Evolutionary conservation across 2,329 filamentous ascomycete species (phyloP).

Genomic region (Neoascochyta sp.): DNA sequence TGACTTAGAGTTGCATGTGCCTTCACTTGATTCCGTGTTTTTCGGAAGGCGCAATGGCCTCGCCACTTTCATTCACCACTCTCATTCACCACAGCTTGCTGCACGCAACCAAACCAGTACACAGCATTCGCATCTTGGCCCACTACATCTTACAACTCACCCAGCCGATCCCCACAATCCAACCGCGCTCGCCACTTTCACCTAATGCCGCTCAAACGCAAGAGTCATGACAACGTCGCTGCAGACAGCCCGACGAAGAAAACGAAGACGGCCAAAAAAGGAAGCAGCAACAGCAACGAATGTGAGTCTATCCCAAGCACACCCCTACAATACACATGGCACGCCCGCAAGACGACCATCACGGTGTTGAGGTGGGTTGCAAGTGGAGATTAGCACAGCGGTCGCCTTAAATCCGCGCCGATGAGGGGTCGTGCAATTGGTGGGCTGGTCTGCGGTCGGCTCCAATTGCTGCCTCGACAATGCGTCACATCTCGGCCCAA

Average conservation of each 20-base stretch:
- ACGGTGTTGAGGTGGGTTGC: not conserved
- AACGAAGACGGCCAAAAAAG: not conserved
- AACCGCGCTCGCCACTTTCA: too few species aligned
- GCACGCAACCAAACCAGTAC: too few species aligned
- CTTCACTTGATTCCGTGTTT: too few species aligned
- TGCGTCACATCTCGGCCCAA: conserved; percentile 17
- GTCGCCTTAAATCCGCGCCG: conserved; percentile 3
- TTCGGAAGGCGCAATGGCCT: too few species aligned
- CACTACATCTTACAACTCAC: too few species aligned
- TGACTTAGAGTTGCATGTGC: too few species aligned
- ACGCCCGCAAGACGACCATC: not conserved
- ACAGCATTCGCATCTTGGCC: too few species aligned
- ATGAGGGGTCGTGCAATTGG: conserved; percentile 8
- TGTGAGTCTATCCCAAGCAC: conserved; percentile 1
- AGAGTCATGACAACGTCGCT: not conserved
- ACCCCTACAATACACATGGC: too few species aligned
- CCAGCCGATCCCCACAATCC: too few species aligned
- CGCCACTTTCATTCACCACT: too few species aligned
- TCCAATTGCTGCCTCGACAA: conserved; percentile 15
- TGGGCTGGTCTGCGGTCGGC: conserved; percentile 14
- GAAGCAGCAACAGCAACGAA: conserved; percentile 1
- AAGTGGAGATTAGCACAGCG: conserved; percentile 1
- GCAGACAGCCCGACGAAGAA: conserved; percentile 1
- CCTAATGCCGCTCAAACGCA: conserved; percentile 6
- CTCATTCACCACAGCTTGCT: too few species aligned